Evolutionary conservation across 2,329 filamentous ascomycete species (phyloP).

Genomic region (Eutypella sp.): DNA sequence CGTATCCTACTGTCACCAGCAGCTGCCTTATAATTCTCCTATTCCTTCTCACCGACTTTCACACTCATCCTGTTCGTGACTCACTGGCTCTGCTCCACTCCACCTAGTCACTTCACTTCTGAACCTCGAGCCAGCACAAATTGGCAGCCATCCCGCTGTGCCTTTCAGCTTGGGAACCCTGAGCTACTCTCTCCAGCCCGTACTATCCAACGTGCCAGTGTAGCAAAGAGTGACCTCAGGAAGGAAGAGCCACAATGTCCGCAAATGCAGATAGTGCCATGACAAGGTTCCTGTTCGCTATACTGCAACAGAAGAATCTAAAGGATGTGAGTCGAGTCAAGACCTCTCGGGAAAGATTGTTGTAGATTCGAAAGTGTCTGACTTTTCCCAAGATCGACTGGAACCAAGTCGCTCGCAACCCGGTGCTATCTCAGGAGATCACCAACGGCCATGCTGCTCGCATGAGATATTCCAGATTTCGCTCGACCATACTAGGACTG

Average conservation of each 20-base stretch:
- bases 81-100: constrained; percentile 31
- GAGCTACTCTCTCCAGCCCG: constrained; percentile 12
- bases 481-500: constrained; percentile 39
- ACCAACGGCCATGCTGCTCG: constrained; percentile 57
- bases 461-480: constrained; percentile 55
- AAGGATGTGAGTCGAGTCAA: constrained; percentile 47
- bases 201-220: no score
- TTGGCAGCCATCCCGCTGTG: constrained; percentile 19
- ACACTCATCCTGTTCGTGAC: constrained; percentile 30
- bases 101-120: constrained; percentile 24
- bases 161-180: constrained; percentile 22
- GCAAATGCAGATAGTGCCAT: constrained; percentile 52
- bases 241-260: constrained; percentile 39
- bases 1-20: constrained; percentile 19
- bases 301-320: constrained; percentile 54
- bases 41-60: constrained; percentile 37
- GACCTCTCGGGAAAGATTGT: background rate
- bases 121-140: constrained; percentile 13
- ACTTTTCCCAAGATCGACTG: constrained; percentile 49
- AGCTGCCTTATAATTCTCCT: constrained; percentile 33
- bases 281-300: constrained; percentile 55
- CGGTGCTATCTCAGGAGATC: constrained; percentile 48
- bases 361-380: constrained; percentile 6
- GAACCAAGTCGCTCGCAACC: constrained; percentile 51
- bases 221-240: no score